Base-by-base conservation (phyloP, 2,329 filamentous ascomycete genomes). In the Fusarium algeriense region DNA sequence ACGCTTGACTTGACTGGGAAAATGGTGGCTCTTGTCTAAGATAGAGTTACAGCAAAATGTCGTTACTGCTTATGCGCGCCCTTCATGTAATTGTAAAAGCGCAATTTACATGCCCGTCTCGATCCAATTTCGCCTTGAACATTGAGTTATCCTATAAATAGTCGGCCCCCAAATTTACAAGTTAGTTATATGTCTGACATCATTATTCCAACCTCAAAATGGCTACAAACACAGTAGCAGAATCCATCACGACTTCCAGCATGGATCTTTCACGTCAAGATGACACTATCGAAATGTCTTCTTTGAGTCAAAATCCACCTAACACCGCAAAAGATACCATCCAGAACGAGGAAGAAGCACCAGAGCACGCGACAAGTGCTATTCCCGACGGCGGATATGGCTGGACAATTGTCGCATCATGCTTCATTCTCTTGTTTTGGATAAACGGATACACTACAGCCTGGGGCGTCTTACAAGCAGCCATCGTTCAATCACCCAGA, bases 381-480 rank as follows among this genome's bases (percentile, higher is more conserved):
- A 60, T 66, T 37, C 64, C 64, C 0, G 57, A 68, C 30, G 65
- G 64, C 1, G 65, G 57, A 1, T 68, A 68, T 7, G 65, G 65
- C 6, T 68, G 65, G 64, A 57, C 49, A 2, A 52, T 68, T 17
- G 45, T 68, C 8, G 38, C 37, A 1, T 43, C 35, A 0, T 68
- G 64, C 5, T 68, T 63, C 2, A n/a, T 19, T 40, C 26, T 56
- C 0, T 3, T 57, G 0, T 68, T 68, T 4, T 68, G 64, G 65
- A 63, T 68, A 14, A 63, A 68, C 1, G 44, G 34, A 0, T 68
- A 54, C 7, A 52, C 64, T 0, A 49, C 37, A 1, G 38, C 64
- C 0, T 68, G 65, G 65, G 65, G 65, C 4, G 44, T 68, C 2
- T 10, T 68, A 1, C 64, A 68, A 14, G 57, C 64, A 1, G 45